phyloP scores from a whole-genome alignment of 345 rosid species.

The Salix purpurea region DNA sequence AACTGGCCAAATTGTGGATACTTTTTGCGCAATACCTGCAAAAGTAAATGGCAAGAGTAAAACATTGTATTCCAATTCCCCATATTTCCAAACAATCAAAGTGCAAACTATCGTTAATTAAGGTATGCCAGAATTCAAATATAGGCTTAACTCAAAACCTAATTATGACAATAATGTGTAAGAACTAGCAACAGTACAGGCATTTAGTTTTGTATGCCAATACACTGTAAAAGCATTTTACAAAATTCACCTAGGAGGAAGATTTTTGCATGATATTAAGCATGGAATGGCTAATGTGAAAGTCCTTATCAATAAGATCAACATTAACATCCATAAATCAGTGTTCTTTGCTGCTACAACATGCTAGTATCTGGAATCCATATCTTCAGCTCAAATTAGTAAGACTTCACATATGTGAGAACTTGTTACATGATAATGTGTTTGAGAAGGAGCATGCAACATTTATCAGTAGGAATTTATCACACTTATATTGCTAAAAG shows the following conservation, averaged over 20 bases:
- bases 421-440: background rate
- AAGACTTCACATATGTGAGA: background rate
- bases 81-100: background rate
- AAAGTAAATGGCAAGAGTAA: slow-evolving; percentile 5
- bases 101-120: background rate
- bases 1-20: slow-evolving; percentile 91
- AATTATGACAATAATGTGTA: background rate
- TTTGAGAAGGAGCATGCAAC: background rate
- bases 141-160: background rate
- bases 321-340: background rate
- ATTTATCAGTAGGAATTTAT: slow-evolving; percentile 2
- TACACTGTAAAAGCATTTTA: too few species aligned
- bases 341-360: background rate
- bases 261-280: background rate
- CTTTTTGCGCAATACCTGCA: slow-evolving; percentile 81
- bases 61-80: background rate
- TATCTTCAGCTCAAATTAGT: background rate
- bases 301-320: background rate
- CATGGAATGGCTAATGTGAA: background rate
- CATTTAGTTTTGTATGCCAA: background rate
- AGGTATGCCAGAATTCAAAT: background rate
- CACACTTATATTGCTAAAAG: background rate
- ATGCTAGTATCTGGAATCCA: background rate
- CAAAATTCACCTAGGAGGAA: too few species aligned
- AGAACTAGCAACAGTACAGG: background rate